Evolutionary conservation across 2,329 filamentous ascomycete genomes (phyloP), one percentile per base, ranked within the genome.

Genomic region (Colletotrichum sp.): DNA sequence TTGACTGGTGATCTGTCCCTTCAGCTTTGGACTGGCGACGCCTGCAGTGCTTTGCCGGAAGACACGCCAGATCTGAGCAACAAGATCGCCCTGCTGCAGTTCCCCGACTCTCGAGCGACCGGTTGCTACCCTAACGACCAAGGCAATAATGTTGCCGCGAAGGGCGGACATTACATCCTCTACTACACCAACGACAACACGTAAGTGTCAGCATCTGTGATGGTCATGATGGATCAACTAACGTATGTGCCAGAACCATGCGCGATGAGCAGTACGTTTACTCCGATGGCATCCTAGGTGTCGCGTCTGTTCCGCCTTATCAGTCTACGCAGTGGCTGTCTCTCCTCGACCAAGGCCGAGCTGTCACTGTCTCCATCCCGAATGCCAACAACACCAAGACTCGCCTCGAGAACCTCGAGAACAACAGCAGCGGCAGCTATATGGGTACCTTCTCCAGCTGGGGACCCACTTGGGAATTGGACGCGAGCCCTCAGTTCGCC

Each of bases 401-500:
- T 7, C 72, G 68, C 22, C 60, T 75, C 6, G 72, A 75, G 34
- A 70, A 71, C 18, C 72, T 75, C 13, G 60, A 75, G 8, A 71
- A 75, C 16, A 66, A 66, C 34, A 36, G 15, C 26, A 60, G 60
- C 22, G 72, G 72, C 48, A 48, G 59, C 5, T 89, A 87, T 63
- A 80, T 89, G 55, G 91, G 88, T 79, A 81, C 82, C 5, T 92
- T 85, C 80, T 90, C 89, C 36, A 89, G 88, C 15, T 93, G 91
- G 91, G 91, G 91, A 8, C 91, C 91, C 2, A 91, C 88, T 2
- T 92, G 87, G 81, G 90, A 93, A 79, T 84, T 92, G 76, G 87
- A 89, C 55, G 82, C 90, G 55, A 91, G 91, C 81, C 90, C 91
- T 3, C 87, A 92, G 77, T 81, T 92, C 52, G 88, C 87, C 10